Percentiles rank a stretch among this genome's conserved stretches.
These are phyloP conservation scores for Pseudonitzschia delicatissima DNA, from an alignment of 108 stramenopile genomes.

Conservation along the genomic window DNA sequence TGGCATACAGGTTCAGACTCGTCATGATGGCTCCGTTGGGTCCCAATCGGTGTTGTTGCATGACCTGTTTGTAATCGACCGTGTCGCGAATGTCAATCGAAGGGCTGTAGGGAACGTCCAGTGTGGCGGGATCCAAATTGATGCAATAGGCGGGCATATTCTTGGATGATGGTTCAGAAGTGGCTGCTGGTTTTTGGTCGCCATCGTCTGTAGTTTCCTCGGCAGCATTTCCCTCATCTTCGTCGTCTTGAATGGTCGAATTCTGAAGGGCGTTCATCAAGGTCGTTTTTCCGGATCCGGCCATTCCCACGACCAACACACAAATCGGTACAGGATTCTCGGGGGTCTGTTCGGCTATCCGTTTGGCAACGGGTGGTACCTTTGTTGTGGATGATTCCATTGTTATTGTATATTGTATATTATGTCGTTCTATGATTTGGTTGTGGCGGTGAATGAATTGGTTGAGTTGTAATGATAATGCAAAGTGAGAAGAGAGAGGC, in stretches of 20 bases:
- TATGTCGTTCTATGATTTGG: too few species aligned
- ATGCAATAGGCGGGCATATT: constrained; percentile 75
- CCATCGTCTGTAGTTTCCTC: background rate
- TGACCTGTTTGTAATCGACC: constrained; percentile 97
- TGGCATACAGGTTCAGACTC: constrained; percentile 95
- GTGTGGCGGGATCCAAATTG: constrained; percentile 97
- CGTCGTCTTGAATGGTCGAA: constrained; percentile 38
- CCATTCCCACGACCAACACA: constrained; percentile 91
- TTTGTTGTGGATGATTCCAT: background rate
- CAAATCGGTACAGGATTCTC: constrained; percentile 57
- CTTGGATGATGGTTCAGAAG: too few species aligned
- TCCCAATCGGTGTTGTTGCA: constrained; percentile 96
- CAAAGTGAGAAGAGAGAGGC: too few species aligned
- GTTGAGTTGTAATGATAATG: too few species aligned
- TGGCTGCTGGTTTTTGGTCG: constrained; percentile 7
- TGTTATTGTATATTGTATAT: too few species aligned
- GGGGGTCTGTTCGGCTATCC: constrained; percentile 24
- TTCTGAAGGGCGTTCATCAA: constrained; percentile 71
- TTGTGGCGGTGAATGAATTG: too few species aligned
- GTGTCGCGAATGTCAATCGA: constrained; percentile 99
- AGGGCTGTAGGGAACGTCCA: constrained; percentile 86
- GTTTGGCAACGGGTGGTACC: constrained; percentile 39
- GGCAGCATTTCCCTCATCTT: constrained; percentile 10
- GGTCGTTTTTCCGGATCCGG: constrained; percentile 90
- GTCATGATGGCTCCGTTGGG: constrained; percentile 99